Evolutionary conservation across 1,284 basidiomycete genomes (phyloP).

Genomic region (Fomitopsis schrenkii): DNA sequence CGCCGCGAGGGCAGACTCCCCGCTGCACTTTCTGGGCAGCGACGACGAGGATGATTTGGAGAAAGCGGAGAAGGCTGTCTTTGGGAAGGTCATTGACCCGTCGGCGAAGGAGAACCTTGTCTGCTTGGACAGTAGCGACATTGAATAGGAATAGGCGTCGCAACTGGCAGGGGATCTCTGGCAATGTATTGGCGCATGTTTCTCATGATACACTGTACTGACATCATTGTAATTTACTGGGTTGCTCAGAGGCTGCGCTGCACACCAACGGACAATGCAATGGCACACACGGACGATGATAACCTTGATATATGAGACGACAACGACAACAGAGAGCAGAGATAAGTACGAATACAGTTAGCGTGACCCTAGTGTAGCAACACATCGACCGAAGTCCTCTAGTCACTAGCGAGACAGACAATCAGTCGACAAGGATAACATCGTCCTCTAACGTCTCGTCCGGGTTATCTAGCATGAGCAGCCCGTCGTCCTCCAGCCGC

Average conservation of each 20-base stretch:
- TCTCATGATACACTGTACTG: neutral
- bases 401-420: neutral
- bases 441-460: constrained; percentile 49
- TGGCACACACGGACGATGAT: neutral
- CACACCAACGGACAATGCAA: neutral
- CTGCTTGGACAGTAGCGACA: constrained; percentile 27
- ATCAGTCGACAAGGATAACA: constrained; percentile 40
- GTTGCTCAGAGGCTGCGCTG: neutral
- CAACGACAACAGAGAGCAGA: constrained; percentile 1
- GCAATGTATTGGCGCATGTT: neutral
- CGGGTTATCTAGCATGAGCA: constrained; percentile 59
- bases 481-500: constrained; percentile 65
- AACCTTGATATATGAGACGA: neutral
- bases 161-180: neutral
- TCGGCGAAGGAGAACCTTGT: constrained; percentile 14
- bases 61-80: constrained; percentile 12
- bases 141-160: constrained; percentile 9
- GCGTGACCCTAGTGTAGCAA: neutral
- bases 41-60: constrained; percentile 22
- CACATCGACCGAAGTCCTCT: neutral
- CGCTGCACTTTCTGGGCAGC: constrained; percentile 13
- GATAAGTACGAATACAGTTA: constrained; percentile 2
- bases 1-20: constrained; percentile 3
- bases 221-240: neutral
- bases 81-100: constrained; percentile 14